phyloP scores from a whole-genome alignment of 257 asterid species.

The Handroanthus guayacan region DNA sequence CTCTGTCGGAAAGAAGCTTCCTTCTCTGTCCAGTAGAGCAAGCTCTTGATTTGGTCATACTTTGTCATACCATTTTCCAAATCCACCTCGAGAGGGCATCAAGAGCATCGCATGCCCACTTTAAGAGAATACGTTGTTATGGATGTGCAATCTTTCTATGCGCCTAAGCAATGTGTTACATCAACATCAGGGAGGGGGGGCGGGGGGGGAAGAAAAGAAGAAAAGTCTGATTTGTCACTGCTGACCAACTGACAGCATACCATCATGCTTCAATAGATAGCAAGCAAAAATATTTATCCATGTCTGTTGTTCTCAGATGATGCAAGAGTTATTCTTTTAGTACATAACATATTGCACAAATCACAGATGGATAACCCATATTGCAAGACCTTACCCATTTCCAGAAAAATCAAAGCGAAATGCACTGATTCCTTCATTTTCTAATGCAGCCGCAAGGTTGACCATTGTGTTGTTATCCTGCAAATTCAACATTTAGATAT shows the following conservation, averaged over 20 bases:
- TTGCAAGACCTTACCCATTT: slow-evolving; percentile 56
- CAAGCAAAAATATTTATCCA: neutral
- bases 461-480: slow-evolving; percentile 37
- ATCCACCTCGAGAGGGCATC: neutral
- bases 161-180: neutral
- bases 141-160: neutral
- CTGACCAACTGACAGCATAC: neutral
- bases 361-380: neutral
- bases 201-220: neutral
- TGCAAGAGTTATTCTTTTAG: neutral
- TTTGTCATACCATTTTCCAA: neutral
- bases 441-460: slow-evolving; percentile 55
- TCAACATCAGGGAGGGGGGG: neutral
- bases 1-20: neutral
- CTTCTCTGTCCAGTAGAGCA: neutral
- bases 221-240: neutral
- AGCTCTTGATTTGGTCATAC: neutral
- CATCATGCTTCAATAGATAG: slow-evolving; percentile 3
- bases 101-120: neutral
- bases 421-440: slow-evolving; percentile 65
- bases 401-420: slow-evolving; percentile 77
- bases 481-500: slow-evolving; percentile 19
- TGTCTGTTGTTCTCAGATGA: neutral
- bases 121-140: neutral
- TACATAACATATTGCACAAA: neutral